Evolutionary conservation across 176 grass and related monocot genomes (phyloP), one percentile per base, ranked within the genome.

Genomic region (Musa acuminata): DNA sequence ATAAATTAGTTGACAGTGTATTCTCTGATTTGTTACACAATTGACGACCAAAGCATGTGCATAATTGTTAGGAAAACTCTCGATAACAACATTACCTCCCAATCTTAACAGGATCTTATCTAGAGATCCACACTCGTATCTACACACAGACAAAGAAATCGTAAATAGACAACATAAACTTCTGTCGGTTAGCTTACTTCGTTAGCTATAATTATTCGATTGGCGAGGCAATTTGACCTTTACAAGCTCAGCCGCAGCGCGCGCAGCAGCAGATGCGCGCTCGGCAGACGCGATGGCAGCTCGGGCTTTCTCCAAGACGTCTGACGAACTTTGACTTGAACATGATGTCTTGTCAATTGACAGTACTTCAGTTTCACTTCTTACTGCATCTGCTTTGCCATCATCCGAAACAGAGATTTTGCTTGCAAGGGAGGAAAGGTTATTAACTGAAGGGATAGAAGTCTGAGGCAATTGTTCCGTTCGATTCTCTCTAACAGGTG

Each of bases 251-350:
- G 85, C 91, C 8, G 95, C 90, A 11, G 89, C 85, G 25, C 86
- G 88, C 19, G 95, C 95, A 3, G 95, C 76, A 9, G 84, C 90
- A 20, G 86, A 91, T 53, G 95, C 95, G 13, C 81, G 87, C 67
- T 82, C 92, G 20, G 95, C 95, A 2, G 87, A 78, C 50, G 84
- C 84, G 50, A 99, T 94, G 54, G 90, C 90, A 72, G 80, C 78
- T 75, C 82, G 80, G 71, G 95, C 95, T 50, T 83, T 94, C 69
- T 91, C 82, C 6, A 99, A 79, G 2, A 82, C 86, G 17, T 91
- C 95, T 3, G 88, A 91, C 0, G 84, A 71, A 66, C 81, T 88
- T 81, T 69, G 84, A 69, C 24, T 78, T 21, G 76, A 19, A 19
- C 29, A 49, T 8, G 87, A 55, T 78, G 80, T 89, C 55, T 89